These are phyloP conservation scores for Lasiosphaeria hispida DNA, from an alignment of 495 filamentous ascomycete genomes.

Conservation along the genomic window DNA sequence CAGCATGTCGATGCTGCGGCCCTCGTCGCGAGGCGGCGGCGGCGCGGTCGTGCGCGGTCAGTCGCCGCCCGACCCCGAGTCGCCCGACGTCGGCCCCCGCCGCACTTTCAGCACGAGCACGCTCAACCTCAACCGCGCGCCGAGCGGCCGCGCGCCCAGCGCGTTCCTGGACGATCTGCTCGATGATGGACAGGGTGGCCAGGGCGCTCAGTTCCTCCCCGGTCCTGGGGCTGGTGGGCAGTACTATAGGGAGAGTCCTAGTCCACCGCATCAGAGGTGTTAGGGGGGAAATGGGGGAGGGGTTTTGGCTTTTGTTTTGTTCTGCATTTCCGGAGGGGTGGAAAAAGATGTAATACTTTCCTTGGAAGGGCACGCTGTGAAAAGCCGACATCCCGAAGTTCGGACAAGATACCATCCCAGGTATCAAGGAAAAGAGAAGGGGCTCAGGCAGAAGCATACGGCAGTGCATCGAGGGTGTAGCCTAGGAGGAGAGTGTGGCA, in stretches of 20 bases:
- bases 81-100: slow-evolving; percentile 49
- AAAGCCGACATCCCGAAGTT: too few relatives aligned
- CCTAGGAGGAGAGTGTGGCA: not conserved
- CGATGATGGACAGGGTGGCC: slow-evolving; percentile 49
- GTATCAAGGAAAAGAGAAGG: too few relatives aligned
- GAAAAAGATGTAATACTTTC: not conserved
- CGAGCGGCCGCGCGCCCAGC: slow-evolving; percentile 76
- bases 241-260: slow-evolving; percentile 10
- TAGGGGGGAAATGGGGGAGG: not conserved
- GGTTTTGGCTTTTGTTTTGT: not conserved
- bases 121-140: slow-evolving; percentile 64
- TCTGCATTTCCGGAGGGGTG: not conserved
- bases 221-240: slow-evolving; percentile 7
- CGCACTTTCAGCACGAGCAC: slow-evolving; percentile 62
- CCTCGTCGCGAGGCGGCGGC: slow-evolving; percentile 49
- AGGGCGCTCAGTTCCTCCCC: not conserved
- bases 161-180: slow-evolving; percentile 92
- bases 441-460: not conserved
- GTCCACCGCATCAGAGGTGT: slow-evolving; percentile 3
- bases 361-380: too few relatives aligned
- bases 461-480: not conserved
- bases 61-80: slow-evolving; percentile 58
- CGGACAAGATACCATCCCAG: too few relatives aligned
- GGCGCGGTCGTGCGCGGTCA: slow-evolving; percentile 34
- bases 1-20: slow-evolving; percentile 55